Percentiles rank a stretch among this genome's conserved stretches.
phyloP scores from a whole-genome alignment of 2,329 filamentous ascomycete species.

The Coleophoma eucalyptorum region DNA sequence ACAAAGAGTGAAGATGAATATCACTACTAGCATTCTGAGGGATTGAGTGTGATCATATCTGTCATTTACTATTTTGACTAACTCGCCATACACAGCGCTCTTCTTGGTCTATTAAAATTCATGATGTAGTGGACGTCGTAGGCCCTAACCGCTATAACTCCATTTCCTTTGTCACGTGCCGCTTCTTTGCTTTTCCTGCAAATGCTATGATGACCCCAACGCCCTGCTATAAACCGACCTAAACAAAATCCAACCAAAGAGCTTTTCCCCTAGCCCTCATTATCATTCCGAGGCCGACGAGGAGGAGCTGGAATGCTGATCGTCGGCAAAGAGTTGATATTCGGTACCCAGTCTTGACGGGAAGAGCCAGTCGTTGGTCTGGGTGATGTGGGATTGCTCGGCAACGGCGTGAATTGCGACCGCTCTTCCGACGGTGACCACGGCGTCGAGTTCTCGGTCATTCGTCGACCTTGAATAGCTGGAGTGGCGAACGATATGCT shows the following conservation, averaged over 20 bases:
- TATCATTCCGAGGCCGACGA: constrained; percentile 14
- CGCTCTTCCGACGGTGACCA: constrained; percentile 11
- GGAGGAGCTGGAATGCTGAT: constrained; percentile 25
- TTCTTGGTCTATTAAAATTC: too few relatives aligned
- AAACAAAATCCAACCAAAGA: background rate
- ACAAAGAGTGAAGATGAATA: too few relatives aligned
- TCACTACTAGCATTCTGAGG: too few relatives aligned
- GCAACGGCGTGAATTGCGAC: constrained; percentile 4
- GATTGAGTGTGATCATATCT: too few relatives aligned
- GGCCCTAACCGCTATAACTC: too few relatives aligned
- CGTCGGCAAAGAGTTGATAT: constrained; percentile 9
- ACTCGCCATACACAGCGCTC: too few relatives aligned
- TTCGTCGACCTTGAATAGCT: constrained; percentile 8
- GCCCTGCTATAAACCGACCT: background rate
- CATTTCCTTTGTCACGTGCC: too few relatives aligned
- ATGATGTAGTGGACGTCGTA: too few relatives aligned
- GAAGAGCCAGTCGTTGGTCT: background rate
- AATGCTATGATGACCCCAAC: background rate
- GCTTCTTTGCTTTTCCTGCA: too few relatives aligned
- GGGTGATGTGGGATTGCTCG: constrained; percentile 10
- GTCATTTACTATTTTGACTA: too few relatives aligned
- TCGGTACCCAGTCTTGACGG: background rate
- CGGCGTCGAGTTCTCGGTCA: constrained; percentile 2
- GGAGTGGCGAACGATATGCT: constrained; percentile 21
- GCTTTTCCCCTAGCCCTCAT: constrained; percentile 5